Evolutionary conservation across 257 asterid species (phyloP).

Genomic region (Primulina tabacum): DNA sequence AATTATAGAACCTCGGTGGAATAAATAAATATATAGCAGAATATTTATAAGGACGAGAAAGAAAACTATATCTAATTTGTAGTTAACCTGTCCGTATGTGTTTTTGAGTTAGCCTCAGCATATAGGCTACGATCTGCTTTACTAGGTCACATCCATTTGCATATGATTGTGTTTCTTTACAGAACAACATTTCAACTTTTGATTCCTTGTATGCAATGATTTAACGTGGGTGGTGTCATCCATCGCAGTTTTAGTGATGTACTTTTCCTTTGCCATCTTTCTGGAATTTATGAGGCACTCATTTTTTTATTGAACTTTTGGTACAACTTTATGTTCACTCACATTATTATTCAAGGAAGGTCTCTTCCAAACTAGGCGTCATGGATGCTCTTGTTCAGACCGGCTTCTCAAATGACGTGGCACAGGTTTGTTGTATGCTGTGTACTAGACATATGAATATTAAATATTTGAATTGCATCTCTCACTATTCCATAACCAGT

Average conservation of each 20-base stretch:
- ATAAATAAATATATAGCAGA: not conserved
- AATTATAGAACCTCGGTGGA: not conserved
- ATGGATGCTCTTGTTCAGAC: conserved; percentile 64
- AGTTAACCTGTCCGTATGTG: not conserved
- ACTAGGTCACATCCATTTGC: conserved; percentile 3
- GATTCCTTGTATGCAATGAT: not conserved
- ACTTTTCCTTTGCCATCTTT: conserved; percentile 7
- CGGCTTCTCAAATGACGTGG: conserved; percentile 93
- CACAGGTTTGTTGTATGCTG: conserved; percentile 53
- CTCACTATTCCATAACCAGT: not conserved
- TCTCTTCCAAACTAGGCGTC: conserved; percentile 75
- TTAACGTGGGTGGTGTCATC: not conserved
- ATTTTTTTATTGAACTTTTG: conserved; percentile 8
- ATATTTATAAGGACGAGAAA: not conserved
- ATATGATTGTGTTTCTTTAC: not conserved
- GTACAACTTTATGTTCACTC: conserved; percentile 20
- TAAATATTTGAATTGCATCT: not conserved
- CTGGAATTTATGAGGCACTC: not conserved
- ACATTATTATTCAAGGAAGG: conserved; percentile 63
- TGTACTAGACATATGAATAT: not conserved
- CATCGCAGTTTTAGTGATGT: too few relatives aligned
- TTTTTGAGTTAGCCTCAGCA: not conserved
- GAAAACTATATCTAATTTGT: not conserved
- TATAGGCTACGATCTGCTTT: not conserved
- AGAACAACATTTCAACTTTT: not conserved